Conservation (phyloP, 2,329 filamentous ascomycete species). For the Zalaria obscura region DNA sequence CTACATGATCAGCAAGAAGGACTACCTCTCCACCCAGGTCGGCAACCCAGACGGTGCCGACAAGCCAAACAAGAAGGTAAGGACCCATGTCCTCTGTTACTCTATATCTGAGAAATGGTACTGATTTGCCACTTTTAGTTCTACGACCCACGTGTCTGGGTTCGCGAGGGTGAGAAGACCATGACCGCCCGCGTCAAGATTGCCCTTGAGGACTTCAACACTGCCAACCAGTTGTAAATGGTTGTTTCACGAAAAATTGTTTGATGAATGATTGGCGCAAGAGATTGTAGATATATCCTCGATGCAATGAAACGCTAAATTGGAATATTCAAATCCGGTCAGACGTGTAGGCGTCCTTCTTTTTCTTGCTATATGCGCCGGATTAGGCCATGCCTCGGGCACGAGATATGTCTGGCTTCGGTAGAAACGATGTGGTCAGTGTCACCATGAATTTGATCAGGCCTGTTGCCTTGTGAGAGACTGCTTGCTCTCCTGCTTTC, state of each 20-base stretch:
- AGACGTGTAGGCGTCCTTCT: too few species aligned
- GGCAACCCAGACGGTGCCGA: conserved; percentile 92
- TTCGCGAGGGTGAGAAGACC: conserved; percentile 92
- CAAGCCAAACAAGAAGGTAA: conserved; percentile 94
- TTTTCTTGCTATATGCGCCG: too few species aligned
- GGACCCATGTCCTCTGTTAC: conserved; percentile 9
- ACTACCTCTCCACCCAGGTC: conserved; percentile 74
- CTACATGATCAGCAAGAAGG: conserved; percentile 88
- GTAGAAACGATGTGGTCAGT: too few species aligned
- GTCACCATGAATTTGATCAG: too few species aligned
- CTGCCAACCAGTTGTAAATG: conserved; percentile 56
- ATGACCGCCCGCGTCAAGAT: conserved; percentile 71
- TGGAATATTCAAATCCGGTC: too few species aligned
- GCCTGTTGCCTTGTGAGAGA: too few species aligned
- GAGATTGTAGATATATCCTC: not conserved
- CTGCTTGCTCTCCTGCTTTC: too few species aligned
- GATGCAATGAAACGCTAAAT: too few species aligned
- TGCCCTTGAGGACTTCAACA: conserved; percentile 86
- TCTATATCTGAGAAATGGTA: conserved; percentile 7
- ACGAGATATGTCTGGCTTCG: too few species aligned
- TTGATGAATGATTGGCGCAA: not conserved
- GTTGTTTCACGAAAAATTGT: not conserved
- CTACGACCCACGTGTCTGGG: conserved; percentile 77
- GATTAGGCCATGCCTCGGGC: too few species aligned
- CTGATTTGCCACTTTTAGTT: conserved; percentile 14